Evolutionary conservation across 1,284 basidiomycete genomes (phyloP).

Genomic region (Crepidotus sp.): DNA sequence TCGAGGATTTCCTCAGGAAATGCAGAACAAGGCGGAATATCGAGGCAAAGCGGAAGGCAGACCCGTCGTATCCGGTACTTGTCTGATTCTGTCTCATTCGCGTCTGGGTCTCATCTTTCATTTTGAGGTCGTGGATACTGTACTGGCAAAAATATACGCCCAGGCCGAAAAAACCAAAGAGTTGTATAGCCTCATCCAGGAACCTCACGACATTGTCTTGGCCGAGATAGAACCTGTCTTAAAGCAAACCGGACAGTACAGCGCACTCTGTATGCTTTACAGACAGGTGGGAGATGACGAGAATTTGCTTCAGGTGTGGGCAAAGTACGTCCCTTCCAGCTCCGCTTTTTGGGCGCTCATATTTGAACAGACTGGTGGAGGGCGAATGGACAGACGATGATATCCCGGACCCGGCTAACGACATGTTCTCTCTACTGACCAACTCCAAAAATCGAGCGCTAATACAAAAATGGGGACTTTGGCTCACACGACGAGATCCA

Average conservation of each 20-base stretch:
- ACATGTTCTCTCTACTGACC: constrained; percentile 59
- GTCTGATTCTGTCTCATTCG: constrained; percentile 15
- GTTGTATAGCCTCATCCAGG: constrained; percentile 52
- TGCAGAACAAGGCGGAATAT: constrained; percentile 26
- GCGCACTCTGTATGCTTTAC: constrained; percentile 59
- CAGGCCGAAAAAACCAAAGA: constrained; percentile 55
- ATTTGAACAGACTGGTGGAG: constrained; percentile 53
- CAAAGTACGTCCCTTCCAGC: constrained; percentile 47
- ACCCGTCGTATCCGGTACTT: constrained; percentile 16
- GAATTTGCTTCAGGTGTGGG: constrained; percentile 60
- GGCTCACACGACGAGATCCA: constrained; percentile 66
- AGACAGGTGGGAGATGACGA: constrained; percentile 45
- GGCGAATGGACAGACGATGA: constrained; percentile 58
- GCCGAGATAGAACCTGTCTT: constrained; percentile 60
- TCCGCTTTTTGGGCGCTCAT: neutral
- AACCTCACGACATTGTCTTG: constrained; percentile 50
- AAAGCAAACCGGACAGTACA: constrained; percentile 44
- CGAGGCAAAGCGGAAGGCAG: constrained; percentile 23
- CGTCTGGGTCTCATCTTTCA: constrained; percentile 1
- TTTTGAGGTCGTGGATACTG: constrained; percentile 70
- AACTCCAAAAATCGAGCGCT: constrained; percentile 52
- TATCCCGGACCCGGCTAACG: constrained; percentile 58
- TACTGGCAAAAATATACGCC: constrained; percentile 67
- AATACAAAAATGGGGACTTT: constrained; percentile 69
- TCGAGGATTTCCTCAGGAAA: constrained; percentile 53